Conservation (phyloP, 2,329 filamentous ascomycete genomes). For the Nemania sp. region DNA sequence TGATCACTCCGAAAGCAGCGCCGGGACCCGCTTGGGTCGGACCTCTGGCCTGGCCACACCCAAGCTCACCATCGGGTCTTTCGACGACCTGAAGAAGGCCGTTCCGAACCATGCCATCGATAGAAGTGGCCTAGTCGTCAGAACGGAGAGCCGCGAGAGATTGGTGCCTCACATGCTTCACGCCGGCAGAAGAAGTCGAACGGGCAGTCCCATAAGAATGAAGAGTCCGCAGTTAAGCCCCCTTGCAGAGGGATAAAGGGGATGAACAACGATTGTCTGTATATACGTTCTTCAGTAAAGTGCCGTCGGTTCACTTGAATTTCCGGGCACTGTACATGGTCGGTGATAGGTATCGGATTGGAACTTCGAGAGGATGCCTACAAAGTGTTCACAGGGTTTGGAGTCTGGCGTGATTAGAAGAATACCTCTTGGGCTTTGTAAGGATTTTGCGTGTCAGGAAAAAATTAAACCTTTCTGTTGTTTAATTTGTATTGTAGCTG, state of each 20-base stretch:
- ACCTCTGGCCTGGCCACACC: slow-evolving; percentile 72
- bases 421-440: slow-evolving; percentile 11
- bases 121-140: slow-evolving; percentile 73
- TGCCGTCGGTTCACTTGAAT: slow-evolving; percentile 3
- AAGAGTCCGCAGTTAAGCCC: slow-evolving; percentile 63
- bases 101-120: slow-evolving; percentile 54
- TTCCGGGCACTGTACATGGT: slow-evolving; percentile 11
- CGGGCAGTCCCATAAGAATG: slow-evolving; percentile 60
- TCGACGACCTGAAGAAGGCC: slow-evolving; percentile 51
- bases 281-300: slow-evolving; percentile 18
- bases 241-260: slow-evolving; percentile 47
- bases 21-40: slow-evolving; percentile 57
- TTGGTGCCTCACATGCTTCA: slow-evolving; percentile 63
- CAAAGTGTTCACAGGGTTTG: slow-evolving; percentile 6
- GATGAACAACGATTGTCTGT: slow-evolving; percentile 18
- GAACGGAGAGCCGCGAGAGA: slow-evolving; percentile 86
- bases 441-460: neutral
- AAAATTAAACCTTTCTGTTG: slow-evolving; percentile 3
- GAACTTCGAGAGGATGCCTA: slow-evolving; percentile 2
- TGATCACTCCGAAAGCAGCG: slow-evolving; percentile 64
- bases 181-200: slow-evolving; percentile 61
- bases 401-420: slow-evolving; percentile 17
- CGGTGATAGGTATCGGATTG: slow-evolving; percentile 2
- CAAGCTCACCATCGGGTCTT: slow-evolving; percentile 58
- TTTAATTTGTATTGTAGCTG: neutral